Percentiles rank a stretch among this genome's conserved stretches.
Evolutionary conservation across 1,284 basidiomycete genomes (phyloP).

Genomic region (Phaffia rhodozyma): DNA sequence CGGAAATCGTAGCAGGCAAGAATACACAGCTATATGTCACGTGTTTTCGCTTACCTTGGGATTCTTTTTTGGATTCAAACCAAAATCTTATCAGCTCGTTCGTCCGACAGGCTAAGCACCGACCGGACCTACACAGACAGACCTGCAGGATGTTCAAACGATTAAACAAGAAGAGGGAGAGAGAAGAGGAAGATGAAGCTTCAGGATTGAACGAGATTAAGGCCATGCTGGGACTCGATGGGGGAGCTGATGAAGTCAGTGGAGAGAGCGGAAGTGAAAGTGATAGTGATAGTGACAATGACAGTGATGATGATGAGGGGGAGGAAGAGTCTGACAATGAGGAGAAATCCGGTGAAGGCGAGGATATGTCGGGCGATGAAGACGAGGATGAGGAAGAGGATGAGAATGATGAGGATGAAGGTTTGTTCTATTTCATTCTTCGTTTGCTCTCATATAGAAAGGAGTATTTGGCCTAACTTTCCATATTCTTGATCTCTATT

Average conservation of each 20-base stretch:
- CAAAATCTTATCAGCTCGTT: too few species aligned
- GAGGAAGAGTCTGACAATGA: conserved; percentile 1
- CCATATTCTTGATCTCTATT: background rate
- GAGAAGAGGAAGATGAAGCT: conserved; percentile 16
- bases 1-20: too few species aligned
- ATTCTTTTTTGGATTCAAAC: too few species aligned
- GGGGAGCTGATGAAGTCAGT: conserved; percentile 17
- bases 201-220: conserved; percentile 18
- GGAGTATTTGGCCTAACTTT: background rate
- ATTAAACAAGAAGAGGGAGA: conserved; percentile 16
- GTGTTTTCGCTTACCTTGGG: too few species aligned
- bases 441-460: background rate
- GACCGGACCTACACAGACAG: background rate
- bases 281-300: conserved; percentile 1
- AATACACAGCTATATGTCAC: too few species aligned
- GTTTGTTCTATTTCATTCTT: background rate
- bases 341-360: background rate
- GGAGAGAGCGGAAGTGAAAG: conserved; percentile 16
- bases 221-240: conserved; percentile 6
- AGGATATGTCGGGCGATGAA: background rate
- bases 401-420: background rate
- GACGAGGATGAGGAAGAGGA: background rate
- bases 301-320: background rate
- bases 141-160: conserved; percentile 16
- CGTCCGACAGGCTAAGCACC: too few species aligned